These are phyloP conservation scores for Obba rivulosa DNA, from an alignment of 768 basidiomycete species.

Conservation along the genomic window DNA sequence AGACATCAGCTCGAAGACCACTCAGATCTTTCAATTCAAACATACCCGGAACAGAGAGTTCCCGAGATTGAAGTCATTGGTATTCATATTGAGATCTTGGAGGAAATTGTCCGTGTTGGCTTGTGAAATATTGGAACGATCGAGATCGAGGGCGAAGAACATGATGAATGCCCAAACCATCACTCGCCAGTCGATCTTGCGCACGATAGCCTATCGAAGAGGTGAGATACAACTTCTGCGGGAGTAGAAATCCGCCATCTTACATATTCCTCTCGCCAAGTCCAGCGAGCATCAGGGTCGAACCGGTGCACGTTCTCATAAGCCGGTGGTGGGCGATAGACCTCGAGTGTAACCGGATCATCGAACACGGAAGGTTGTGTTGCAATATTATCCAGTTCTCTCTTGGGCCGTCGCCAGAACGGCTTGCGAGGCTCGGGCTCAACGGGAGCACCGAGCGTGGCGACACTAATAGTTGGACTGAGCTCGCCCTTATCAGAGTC, in stretches of 20 bases:
- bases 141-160: constrained; percentile 59
- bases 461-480: constrained; percentile 15
- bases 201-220: constrained; percentile 33
- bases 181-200: constrained; percentile 57
- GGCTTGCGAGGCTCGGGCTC: constrained; percentile 16
- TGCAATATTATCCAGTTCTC: constrained; percentile 46
- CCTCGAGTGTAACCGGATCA: constrained; percentile 43
- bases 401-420: constrained; percentile 27
- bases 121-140: constrained; percentile 56
- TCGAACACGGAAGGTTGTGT: constrained; percentile 63
- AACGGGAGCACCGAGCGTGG: constrained; percentile 21
- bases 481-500: constrained; percentile 14
- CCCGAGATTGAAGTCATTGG: constrained; percentile 60
- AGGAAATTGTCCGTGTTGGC: constrained; percentile 70
- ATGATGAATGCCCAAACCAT: constrained; percentile 57
- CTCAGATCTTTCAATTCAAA: not conserved
- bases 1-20: not conserved
- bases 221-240: constrained; percentile 16
- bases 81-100: constrained; percentile 53
- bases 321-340: constrained; percentile 44
- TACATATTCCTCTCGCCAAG: constrained; percentile 62
- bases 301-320: constrained; percentile 65
- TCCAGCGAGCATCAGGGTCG: constrained; percentile 63
- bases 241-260: constrained; percentile 5
- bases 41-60: constrained; percentile 52